Base-by-base conservation (phyloP, 768 basidiomycete species). In the Piloderma croceum region DNA sequence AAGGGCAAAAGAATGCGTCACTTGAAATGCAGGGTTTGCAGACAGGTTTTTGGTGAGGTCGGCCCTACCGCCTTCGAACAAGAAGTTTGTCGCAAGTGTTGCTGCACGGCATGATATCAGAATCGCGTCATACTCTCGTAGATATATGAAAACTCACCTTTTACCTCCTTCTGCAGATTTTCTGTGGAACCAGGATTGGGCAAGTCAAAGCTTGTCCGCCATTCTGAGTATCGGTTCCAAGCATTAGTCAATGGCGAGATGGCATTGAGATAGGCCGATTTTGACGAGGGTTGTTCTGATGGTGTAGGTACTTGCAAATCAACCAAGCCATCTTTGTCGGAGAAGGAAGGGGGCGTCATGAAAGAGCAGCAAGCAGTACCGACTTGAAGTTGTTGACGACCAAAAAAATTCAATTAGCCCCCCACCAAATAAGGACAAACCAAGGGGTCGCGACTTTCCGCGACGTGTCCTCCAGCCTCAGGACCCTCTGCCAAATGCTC, bases 41-140 rank as follows among this genome's bases (percentile, higher is more conserved):
- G 91, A 94, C 52, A 98, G 72, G 52, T 77, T 83, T 69, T 98
- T 99, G 35, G 89, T 85, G 52, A 98, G 71, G 70, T 99, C 96
- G 23, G 94, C 96, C 51, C 93, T 76, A 20, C 87, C 96, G 49
- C 96, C 96, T 70, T 99, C 96, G 62, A 98, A 98, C 57, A 91
- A 80, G 68, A 85, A 94, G 70, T 94, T 96, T 33, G 83, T 86
- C 36, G 97, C 66, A 55, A 90, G 90, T 10, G 91, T 94, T 39
- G 78, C 93, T 97, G 62, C 2, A 31, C 39, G 19, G 36, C 41
- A 18, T 32, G 22, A 7, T 35, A 44, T 43, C 38, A 51, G 29
- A 27, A 15, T 38, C 25, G 37, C 4, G 25, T 41, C 31, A 22
- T 31, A 36, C 15, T 19, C 33, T 9, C 19, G 22, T 33, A 31